Conservation (phyloP, 805 yeast genomes). For the Ogataea ganodermae region DNA sequence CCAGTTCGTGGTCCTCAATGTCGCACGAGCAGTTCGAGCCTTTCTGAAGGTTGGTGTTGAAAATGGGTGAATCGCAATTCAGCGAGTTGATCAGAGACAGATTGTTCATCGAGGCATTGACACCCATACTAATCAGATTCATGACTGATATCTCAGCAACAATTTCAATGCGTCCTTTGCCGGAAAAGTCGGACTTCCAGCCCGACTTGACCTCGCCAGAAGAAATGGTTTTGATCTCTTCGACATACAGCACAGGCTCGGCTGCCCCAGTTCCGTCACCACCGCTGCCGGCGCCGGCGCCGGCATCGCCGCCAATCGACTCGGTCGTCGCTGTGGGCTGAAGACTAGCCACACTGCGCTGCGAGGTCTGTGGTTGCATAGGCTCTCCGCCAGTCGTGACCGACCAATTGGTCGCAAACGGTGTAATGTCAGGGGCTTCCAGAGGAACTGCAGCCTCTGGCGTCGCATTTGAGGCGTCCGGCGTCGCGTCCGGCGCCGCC, state of each 20-base stretch:
- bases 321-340: constrained; percentile 4
- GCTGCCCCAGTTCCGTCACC: too few species aligned
- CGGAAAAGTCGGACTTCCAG: constrained; percentile 91
- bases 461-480: background rate
- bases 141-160: constrained; percentile 69
- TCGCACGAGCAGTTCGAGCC: constrained; percentile 71
- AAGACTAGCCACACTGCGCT: constrained; percentile 7
- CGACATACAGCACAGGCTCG: constrained; percentile 47
- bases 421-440: constrained; percentile 21
- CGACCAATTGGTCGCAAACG: constrained; percentile 35
- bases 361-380: constrained; percentile 16
- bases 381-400: constrained; percentile 15
- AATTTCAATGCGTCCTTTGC: constrained; percentile 76
- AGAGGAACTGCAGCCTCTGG: constrained; percentile 4
- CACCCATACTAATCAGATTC: constrained; percentile 55
- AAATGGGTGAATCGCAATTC: constrained; percentile 36
- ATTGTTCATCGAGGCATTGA: constrained; percentile 32
- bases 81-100: constrained; percentile 34
- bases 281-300: too few species aligned
- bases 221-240: constrained; percentile 72
- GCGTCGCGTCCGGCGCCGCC: constrained; percentile 7
- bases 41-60: constrained; percentile 26
- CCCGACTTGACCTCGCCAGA: constrained; percentile 86
- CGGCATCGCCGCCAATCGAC: too few species aligned
- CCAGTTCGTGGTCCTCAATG: constrained; percentile 76